phyloP scores from a whole-genome alignment of 305 asterid species.

The Solanum aculeatissimum region DNA sequence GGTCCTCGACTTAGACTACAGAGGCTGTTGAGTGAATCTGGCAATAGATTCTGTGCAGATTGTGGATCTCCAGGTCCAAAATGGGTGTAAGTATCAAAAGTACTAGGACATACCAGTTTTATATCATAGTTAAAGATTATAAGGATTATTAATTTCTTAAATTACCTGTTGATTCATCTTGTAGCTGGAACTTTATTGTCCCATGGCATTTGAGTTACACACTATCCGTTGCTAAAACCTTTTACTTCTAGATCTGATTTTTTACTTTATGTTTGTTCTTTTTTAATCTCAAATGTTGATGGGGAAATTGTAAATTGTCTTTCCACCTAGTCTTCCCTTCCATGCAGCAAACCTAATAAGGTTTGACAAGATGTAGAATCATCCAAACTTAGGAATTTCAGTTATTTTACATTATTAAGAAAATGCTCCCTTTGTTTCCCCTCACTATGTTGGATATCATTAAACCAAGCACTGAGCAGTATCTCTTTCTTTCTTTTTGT shows the following conservation, averaged over 20 bases:
- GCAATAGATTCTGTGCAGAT: slow-evolving; percentile 77
- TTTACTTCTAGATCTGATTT: background rate
- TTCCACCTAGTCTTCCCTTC: background rate
- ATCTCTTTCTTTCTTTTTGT: background rate
- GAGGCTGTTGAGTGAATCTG: slow-evolving; percentile 55
- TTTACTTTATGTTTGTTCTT: background rate
- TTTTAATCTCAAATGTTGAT: background rate
- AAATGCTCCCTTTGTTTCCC: background rate
- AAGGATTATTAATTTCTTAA: background rate
- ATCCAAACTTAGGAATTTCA: background rate
- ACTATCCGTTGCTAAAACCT: background rate
- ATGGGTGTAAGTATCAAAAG: slow-evolving; percentile 75
- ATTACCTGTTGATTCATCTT: background rate
- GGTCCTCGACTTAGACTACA: slow-evolving; percentile 64
- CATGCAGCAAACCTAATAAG: background rate
- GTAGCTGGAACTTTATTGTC: background rate
- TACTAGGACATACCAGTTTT: background rate
- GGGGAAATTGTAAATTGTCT: background rate
- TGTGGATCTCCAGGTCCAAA: slow-evolving; percentile 94
- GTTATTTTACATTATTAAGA: background rate
- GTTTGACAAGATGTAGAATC: background rate
- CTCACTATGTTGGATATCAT: background rate
- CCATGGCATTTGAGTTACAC: background rate
- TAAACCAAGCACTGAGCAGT: background rate
- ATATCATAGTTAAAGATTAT: background rate